A percentile compares a stretch with the other conserved stretches of the same genome.
phyloP scores from a whole-genome alignment of 2,329 filamentous ascomycete species.

The Coniochaeta hoffmannii region DNA sequence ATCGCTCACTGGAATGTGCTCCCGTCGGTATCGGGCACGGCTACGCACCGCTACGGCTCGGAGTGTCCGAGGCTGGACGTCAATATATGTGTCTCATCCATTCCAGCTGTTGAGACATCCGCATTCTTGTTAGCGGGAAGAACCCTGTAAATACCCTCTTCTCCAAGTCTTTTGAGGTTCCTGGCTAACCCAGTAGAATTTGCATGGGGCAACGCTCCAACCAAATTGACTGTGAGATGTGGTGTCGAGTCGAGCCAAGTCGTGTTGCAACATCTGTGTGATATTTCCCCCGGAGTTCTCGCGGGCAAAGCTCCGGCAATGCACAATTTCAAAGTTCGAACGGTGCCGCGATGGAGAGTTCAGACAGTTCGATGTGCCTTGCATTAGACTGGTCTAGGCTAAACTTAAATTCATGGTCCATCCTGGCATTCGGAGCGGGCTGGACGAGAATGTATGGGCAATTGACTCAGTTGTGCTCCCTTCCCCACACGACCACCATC shows the following conservation, averaged over 20 bases:
- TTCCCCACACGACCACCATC: not conserved
- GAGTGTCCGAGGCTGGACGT: not conserved
- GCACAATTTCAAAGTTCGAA: not conserved
- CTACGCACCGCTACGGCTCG: not conserved
- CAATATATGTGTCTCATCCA: not conserved
- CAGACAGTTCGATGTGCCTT: not conserved
- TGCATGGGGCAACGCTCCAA: not conserved
- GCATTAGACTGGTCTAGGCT: not conserved
- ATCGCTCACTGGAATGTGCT: not conserved
- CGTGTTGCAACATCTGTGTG: too few relatives aligned
- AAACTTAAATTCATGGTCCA: not conserved
- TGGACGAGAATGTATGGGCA: not conserved
- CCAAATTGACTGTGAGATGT: not conserved
- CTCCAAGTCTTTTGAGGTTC: not conserved
- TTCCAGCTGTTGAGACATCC: not conserved
- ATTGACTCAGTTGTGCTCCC: not conserved
- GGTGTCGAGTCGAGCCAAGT: too few relatives aligned
- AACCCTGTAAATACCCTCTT: not conserved
- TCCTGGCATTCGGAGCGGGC: not conserved
- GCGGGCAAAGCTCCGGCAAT: not conserved
- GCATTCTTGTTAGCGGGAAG: not conserved
- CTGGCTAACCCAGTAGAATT: not conserved
- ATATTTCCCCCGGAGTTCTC: not conserved
- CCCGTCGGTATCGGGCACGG: not conserved
- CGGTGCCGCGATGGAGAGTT: not conserved